Percentiles rank a stretch among this genome's conserved stretches.
These are phyloP conservation scores for Leccinum longicurvipes DNA, from an alignment of 768 basidiomycete species.

Conservation along the genomic window DNA sequence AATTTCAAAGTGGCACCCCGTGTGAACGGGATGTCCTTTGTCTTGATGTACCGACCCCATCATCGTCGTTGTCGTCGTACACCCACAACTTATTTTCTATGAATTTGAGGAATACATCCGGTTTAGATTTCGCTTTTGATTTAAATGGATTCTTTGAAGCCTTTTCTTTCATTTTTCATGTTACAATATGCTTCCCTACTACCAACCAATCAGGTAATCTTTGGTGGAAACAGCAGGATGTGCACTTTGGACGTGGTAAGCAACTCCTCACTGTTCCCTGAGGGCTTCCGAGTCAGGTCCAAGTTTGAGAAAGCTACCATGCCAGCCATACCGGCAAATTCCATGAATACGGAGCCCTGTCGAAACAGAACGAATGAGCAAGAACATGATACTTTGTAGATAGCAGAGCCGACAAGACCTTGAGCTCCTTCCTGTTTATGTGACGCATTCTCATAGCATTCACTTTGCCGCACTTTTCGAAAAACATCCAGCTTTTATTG, in stretches of 20 bases:
- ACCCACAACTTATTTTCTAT: constrained; percentile 69
- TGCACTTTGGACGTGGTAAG: constrained; percentile 87
- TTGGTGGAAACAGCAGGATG: not conserved
- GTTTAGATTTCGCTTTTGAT: constrained; percentile 35
- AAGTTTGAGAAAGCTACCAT: constrained; percentile 75
- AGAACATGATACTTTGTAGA: not conserved
- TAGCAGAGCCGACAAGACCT: constrained; percentile 46
- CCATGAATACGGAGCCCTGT: constrained; percentile 90
- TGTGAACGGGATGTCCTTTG: constrained; percentile 41
- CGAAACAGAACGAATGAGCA: not conserved
- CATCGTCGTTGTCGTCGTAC: constrained; percentile 48
- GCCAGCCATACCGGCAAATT: constrained; percentile 70
- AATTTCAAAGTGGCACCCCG: constrained; percentile 48
- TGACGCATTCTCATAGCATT: constrained; percentile 88
- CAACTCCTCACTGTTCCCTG: constrained; percentile 75
- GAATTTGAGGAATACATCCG: constrained; percentile 71
- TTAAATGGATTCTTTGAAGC: constrained; percentile 51
- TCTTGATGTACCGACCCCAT: constrained; percentile 40
- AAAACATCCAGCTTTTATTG: constrained; percentile 81
- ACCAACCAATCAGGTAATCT: not conserved
- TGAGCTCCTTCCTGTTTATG: constrained; percentile 76
- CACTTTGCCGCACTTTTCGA: constrained; percentile 69
- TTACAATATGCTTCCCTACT: constrained; percentile 80
- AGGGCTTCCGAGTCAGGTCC: constrained; percentile 78
- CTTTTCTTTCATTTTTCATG: constrained; percentile 96